Conservation (phyloP, 208 protist genomes). For the Trypanosoma platydactyli region DNA sequence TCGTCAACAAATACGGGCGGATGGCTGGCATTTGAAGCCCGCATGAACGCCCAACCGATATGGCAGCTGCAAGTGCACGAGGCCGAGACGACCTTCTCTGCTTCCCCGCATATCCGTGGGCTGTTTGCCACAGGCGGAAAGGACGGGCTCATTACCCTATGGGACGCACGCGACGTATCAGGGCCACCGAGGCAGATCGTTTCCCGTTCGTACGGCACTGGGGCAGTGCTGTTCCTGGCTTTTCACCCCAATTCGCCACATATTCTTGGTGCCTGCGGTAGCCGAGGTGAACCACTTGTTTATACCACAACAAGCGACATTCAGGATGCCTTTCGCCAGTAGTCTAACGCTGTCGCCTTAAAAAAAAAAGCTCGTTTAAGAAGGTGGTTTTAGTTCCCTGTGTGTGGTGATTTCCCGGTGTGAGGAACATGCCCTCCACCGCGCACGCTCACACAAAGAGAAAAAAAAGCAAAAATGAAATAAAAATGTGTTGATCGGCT, state of each 20-base stretch:
- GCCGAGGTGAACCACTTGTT: conserved; percentile 80
- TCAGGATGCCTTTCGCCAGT: conserved; percentile 45
- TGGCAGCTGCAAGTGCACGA: conserved; percentile 71
- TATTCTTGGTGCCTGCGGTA: conserved; percentile 83
- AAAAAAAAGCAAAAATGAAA: conserved; percentile 1
- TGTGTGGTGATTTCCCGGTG: too few species aligned
- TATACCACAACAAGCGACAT: conserved; percentile 90
- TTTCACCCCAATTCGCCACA: conserved; percentile 90
- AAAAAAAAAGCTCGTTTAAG: conserved; percentile 14
- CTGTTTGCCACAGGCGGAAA: conserved; percentile 89
- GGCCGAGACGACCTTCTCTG: conserved; percentile 73
- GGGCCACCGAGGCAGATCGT: conserved; percentile 47
- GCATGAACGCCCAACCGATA: conserved; percentile 44
- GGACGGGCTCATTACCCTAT: conserved; percentile 86
- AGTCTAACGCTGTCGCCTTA: conserved; percentile 4
- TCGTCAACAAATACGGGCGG: conserved; percentile 69
- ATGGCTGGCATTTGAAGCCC: conserved; percentile 75
- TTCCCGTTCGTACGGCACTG: conserved; percentile 75
- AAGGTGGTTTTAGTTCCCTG: too few species aligned
- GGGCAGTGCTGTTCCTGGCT: conserved; percentile 72
- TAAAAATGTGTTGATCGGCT: neutral
- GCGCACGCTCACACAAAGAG: neutral
- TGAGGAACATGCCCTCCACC: neutral
- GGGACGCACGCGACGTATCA: conserved; percentile 61
- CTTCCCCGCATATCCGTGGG: conserved; percentile 68